These are phyloP conservation scores for Malassezia nana DNA, from an alignment of 1,284 basidiomycete species.

Conservation along the genomic window DNA sequence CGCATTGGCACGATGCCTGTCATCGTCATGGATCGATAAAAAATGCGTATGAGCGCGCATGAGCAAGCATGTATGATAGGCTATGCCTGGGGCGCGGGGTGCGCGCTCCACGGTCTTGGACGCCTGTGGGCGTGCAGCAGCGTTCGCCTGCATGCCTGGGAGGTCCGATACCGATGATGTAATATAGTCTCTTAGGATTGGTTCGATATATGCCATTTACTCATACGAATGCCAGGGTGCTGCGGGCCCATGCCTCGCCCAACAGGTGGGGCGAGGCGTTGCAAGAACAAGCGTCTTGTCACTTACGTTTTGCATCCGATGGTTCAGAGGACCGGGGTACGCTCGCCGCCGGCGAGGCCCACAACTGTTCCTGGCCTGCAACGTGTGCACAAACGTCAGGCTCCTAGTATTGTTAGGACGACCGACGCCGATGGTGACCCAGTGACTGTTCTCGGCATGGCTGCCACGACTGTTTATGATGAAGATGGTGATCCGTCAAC, in stretches of 20 bases:
- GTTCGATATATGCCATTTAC: neutral
- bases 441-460: neutral
- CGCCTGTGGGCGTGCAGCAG: neutral
- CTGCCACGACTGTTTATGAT: slow-evolving; percentile 4
- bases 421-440: slow-evolving; percentile 16
- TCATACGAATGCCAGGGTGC: neutral
- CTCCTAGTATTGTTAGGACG: neutral
- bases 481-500: slow-evolving; percentile 14
- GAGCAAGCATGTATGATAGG: neutral
- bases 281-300: neutral
- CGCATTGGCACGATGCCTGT: neutral
- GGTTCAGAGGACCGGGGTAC: neutral
- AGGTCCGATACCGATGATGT: neutral
- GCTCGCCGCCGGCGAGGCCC: neutral
- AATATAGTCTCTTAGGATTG: neutral
- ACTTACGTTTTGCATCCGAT: neutral
- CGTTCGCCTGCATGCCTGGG: neutral
- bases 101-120: neutral
- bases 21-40: neutral
- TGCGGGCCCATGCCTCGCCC: neutral
- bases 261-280: neutral
- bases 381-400: neutral
- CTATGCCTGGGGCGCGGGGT: neutral
- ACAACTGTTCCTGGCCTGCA: neutral
- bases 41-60: slow-evolving; percentile 17